A percentile compares a stretch with the other conserved stretches of the same genome.
These are phyloP conservation scores for Bipolaris bicolor DNA, from an alignment of 2,329 filamentous ascomycete species.

Conservation along the genomic window DNA sequence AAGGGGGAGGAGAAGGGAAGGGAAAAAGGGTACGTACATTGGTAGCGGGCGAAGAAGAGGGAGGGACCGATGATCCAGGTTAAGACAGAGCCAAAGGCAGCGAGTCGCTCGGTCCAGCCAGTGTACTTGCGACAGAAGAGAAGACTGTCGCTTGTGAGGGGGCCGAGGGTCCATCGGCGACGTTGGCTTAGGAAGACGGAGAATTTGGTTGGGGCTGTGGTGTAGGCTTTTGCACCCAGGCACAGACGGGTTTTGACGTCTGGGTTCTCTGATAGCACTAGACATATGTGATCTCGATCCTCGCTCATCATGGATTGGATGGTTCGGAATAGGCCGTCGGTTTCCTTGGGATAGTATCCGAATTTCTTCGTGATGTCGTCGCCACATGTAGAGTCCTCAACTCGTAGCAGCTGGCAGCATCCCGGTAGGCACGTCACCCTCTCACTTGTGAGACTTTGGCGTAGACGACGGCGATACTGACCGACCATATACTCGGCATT, in stretches of 20 bases:
- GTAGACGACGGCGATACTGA: slow-evolving; percentile 9
- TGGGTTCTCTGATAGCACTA: slow-evolving; percentile 6
- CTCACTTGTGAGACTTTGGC: slow-evolving; percentile 10
- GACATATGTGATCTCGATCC: slow-evolving; percentile 12
- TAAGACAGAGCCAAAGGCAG: slow-evolving; percentile 4
- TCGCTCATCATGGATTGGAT: slow-evolving; percentile 12
- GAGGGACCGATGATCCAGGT: slow-evolving; percentile 6
- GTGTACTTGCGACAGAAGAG: slow-evolving; percentile 8
- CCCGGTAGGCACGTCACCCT: slow-evolving; percentile 11
- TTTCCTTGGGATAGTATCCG: slow-evolving; percentile 4
- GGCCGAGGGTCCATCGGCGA: slow-evolving; percentile 12
- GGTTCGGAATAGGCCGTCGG: slow-evolving; percentile 11
- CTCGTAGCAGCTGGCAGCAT: slow-evolving; percentile 8
- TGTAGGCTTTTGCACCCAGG: slow-evolving; percentile 7
- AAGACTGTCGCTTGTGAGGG: slow-evolving; percentile 8
- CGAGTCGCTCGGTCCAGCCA: slow-evolving; percentile 7
- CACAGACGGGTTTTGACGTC: slow-evolving; percentile 9
- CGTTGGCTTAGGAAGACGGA: slow-evolving; percentile 13
- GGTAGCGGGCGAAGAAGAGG: slow-evolving; percentile 3
- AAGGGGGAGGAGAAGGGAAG: too few species aligned
- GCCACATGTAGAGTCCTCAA: slow-evolving; percentile 5
- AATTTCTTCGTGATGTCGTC: slow-evolving; percentile 8
- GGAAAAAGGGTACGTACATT: slow-evolving; percentile 1
- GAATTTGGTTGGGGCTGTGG: neutral
- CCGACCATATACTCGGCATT: slow-evolving; percentile 12